Evolutionary conservation across 192 early-diverging fungal species (phyloP).

Genomic region (Backusella tarrabulga): DNA sequence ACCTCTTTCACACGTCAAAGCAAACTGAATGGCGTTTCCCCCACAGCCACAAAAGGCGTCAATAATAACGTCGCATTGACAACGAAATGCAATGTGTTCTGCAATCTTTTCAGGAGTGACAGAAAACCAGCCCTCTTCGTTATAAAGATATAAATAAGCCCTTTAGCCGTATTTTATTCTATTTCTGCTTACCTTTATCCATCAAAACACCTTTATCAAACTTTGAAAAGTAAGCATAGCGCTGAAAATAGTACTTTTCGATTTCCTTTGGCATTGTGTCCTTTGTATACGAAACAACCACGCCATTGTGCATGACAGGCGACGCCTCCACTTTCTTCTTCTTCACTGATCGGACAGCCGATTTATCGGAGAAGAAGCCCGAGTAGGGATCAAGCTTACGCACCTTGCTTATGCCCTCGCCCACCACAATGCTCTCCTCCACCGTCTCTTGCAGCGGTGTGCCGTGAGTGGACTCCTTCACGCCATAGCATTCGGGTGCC

Average conservation of each 20-base stretch:
- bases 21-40: conserved; percentile 97
- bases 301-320: conserved; percentile 7
- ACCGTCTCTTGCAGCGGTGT: not conserved
- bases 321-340: not conserved
- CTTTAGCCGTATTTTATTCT: not conserved
- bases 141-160: not conserved
- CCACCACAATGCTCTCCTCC: not conserved
- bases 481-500: not conserved
- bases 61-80: conserved; percentile 63
- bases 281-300: conserved; percentile 26
- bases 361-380: not conserved
- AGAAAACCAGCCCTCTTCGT: conserved; percentile 85
- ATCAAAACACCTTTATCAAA: conserved; percentile 87
- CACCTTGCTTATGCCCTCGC: not conserved
- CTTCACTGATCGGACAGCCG: not conserved
- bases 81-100: conserved; percentile 69
- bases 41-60: conserved; percentile 97
- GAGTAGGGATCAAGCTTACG: conserved; percentile 9
- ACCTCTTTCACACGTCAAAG: conserved; percentile 77
- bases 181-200: conserved; percentile 61
- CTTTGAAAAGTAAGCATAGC: conserved; percentile 78
- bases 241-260: conserved; percentile 69
- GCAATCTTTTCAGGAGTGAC: conserved; percentile 94
- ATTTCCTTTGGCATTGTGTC: conserved; percentile 29
- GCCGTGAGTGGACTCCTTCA: not conserved